Evolutionary conservation across 2,329 filamentous ascomycete genomes (phyloP), one percentile per base, ranked within the genome.

Genomic region (Verticillium dahliae): DNA sequence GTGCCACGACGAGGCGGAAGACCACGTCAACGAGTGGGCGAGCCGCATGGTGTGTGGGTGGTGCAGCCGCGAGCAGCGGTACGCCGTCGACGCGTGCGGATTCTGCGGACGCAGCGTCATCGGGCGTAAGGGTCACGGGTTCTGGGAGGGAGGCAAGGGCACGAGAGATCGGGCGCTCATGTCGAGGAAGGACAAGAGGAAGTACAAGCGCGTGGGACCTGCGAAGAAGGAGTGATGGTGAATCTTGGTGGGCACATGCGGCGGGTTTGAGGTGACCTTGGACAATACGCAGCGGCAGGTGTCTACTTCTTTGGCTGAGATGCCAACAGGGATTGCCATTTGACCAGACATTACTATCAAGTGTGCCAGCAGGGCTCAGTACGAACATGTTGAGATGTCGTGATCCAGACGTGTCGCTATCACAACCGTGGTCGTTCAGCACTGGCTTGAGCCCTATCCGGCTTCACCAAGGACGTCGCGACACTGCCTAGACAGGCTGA

Each of bases 121-220:
- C 59, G 87, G 90, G 0, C 80, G 75, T 65, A 88, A 85, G 69
- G 84, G 85, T 3, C 74, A 72, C 54, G 91, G 91, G 0, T 96
- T 92, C 75, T 96, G 91, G 91, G 91, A 96, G 77, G 91, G 91
- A 11, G 91, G 91, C 1, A 91, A 90, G 72, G 90, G 90, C 1
- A 93, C 90, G n/a, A 79, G 90, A 63, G 89, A 92, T 70, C 84
- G 80, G 73, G 76, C 75, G 37, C 76, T 81, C 69, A 93, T 93
- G 90, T 90, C 86, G 68, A 81, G 87, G 63, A 92, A 91, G 75
- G 89, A 92, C 74, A 87, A 87, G 69, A 82, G 89, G 69, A 92
- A 92, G 78, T 87, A 86, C 72, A 88, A 87, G 71, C 80, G 89
- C 59, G 70, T 85, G 50, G 84, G 83, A 11, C 78, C 76, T 1